Base-by-base conservation (phyloP, 73 alveolate species). In the Blepharisma japonicum region DNA sequence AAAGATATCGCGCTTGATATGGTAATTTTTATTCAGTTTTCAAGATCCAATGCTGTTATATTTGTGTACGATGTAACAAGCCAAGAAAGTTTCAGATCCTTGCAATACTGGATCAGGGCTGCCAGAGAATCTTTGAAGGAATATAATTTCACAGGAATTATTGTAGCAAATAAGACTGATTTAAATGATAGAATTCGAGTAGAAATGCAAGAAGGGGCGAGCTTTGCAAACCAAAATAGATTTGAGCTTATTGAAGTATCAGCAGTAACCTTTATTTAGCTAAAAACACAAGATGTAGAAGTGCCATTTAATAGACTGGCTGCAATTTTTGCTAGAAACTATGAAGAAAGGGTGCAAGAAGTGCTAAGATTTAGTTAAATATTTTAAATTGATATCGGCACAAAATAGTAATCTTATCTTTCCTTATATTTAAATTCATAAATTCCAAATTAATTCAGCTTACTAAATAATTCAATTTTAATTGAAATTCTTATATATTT, bases 141-240 rank as follows among this genome's bases (percentile, higher is more conserved):
- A 47, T 27, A 56, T 8, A 61, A 68, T 39, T 21, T 85, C 23
- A 27, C 49, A n/a, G 93, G 93, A 23, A 83, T 77, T 7, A 90
- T 86, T 45, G 93, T 86, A 18, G 93, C 93, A 4, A 86, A 86
- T 45, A 86, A 86, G 68, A 78, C 70, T n/a, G 93, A 86, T 49
- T 51, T 81, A 18, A 85, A 77, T 46, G 81, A 86, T 51, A 81
- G 93, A 82, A 71, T 86, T 23, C 72, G 66, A 2, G 89, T 86
- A 14, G 77, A 70, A 14, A 87, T 90, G 38, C 81, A 82, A 45
- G 93, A 86, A 39, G 93, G 93, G 39, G 55, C 51, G 9, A 83
- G 86, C 6, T 86, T 82, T 49, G 93, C 93, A 3, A 53, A 82
- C 48, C 23, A 78, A 11, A 55, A 45, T 55, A 85, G 87, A 11